Evolutionary conservation across 169 alveolate genomes (phyloP), one percentile per base, ranked within the genome.

Genomic region (Babesia sp.): DNA sequence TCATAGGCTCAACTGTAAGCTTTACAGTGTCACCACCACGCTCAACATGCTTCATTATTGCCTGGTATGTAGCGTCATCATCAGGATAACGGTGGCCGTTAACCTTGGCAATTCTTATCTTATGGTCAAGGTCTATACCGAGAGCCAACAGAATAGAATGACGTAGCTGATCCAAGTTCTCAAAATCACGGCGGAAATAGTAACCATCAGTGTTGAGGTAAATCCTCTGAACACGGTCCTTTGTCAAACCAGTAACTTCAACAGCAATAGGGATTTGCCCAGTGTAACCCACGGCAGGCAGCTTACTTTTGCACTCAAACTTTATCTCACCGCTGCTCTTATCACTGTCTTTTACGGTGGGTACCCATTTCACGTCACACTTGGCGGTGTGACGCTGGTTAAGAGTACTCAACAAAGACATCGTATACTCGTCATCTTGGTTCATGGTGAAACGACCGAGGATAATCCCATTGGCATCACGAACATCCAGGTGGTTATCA

Each of bases 281-380:
- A n/a, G 71, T 42, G 48, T 69, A 69, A 26, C 79, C 79, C 2
- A 22, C 36, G 9, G 79, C 79, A 5, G 79, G 56, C 0, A 69
- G 48, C 48, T 69, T 79, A 59, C 46, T 33, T 0, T 60, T 79
- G 78, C 70, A 79, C 31, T 68, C 74, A 60, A 46, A 71, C 50
- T 58, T 50, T 9, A 64, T 59, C 26, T 60, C 66, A n/a, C 79
- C 79, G 18, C 18, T 56, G 24, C 70, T 55, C 31, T 31, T 53
- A 33, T 69, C 26, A 20, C 14, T 26, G 22, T 45, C 73, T 28
- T 76, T 64, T 0, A 77, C 58, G 5, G 20, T 66, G 16, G 87
- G 68, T 16, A 71, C 71, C 87, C 87, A 79, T 41, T 71, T 79
- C 22, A 79, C 83, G 36, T 59, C 57, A 36, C 87, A 79, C 31